Conservation (phyloP, 1,139 yeast genomes). For the Pichia terricola region DNA sequence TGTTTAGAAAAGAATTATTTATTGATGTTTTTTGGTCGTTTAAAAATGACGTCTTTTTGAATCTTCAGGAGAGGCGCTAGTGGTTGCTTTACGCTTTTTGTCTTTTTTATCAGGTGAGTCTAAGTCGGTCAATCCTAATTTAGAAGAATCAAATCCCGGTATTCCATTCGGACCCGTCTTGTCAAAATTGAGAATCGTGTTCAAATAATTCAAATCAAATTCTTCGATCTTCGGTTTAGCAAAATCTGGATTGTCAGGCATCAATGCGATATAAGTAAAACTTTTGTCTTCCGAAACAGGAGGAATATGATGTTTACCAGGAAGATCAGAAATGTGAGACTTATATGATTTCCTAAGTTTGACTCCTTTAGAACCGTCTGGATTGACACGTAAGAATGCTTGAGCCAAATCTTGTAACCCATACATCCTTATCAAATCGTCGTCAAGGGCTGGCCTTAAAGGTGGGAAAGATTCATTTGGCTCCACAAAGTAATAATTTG, state of each 20-base stretch:
- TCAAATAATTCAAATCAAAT: constrained; percentile 41
- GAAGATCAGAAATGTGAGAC: constrained; percentile 77
- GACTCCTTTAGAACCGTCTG: constrained; percentile 83
- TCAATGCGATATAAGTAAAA: constrained; percentile 44
- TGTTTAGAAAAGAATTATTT: too few relatives aligned
- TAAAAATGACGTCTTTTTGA: background rate
- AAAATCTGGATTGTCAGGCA: constrained; percentile 25
- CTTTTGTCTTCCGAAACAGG: constrained; percentile 30
- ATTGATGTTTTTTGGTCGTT: too few relatives aligned
- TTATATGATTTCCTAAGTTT: constrained; percentile 89
- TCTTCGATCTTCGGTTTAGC: constrained; percentile 36
- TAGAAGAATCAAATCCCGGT: constrained; percentile 67
- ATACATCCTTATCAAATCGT: constrained; percentile 61
- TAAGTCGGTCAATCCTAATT: constrained; percentile 50
- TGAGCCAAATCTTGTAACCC: constrained; percentile 59
- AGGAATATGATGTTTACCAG: constrained; percentile 70
- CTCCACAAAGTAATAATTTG: constrained; percentile 35
- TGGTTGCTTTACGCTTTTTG: constrained; percentile 16
- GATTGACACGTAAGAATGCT: constrained; percentile 79
- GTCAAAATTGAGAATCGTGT: constrained; percentile 50
- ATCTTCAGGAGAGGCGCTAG: constrained; percentile 13
- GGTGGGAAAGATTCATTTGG: constrained; percentile 32
- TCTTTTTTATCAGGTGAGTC: constrained; percentile 28
- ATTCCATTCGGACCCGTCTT: constrained; percentile 64
- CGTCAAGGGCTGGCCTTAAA: constrained; percentile 59